Conservation (phyloP, 2,329 filamentous ascomycete genomes). For the Talaromyces sp. region DNA sequence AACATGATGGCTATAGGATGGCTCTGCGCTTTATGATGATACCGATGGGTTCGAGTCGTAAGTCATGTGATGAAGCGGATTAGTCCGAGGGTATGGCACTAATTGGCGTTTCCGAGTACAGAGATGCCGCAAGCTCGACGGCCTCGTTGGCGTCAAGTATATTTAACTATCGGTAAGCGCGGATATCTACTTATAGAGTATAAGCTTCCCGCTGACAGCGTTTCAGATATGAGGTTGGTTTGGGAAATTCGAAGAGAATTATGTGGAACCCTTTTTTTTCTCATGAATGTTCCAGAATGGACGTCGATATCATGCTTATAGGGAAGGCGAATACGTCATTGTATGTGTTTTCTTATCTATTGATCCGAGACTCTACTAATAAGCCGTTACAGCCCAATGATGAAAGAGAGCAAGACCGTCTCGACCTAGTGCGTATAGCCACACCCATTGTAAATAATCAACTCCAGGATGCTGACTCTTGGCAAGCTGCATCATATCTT, state of each 20-base stretch:
- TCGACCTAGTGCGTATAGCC: slow-evolving; percentile 7
- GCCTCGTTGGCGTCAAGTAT: slow-evolving; percentile 1
- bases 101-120: background rate
- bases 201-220: background rate
- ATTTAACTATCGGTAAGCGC: background rate
- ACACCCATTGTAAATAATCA: background rate
- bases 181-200: too few relatives aligned
- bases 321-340: slow-evolving; percentile 8
- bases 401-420: slow-evolving; percentile 8
- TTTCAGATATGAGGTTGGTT: slow-evolving; percentile 1
- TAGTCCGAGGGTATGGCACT: background rate
- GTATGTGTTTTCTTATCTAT: background rate
- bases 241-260: background rate
- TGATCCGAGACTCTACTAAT: background rate
- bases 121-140: background rate
- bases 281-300: slow-evolving; percentile 2
- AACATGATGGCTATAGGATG: background rate
- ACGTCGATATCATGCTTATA: slow-evolving; percentile 9
- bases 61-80: background rate
- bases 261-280: background rate
- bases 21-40: background rate
- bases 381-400: slow-evolving; percentile 1
- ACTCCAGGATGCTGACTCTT: background rate
- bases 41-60: background rate
- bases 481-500: slow-evolving; percentile 21